Base-by-base conservation (phyloP, 2,329 filamentous ascomycete genomes). In the Aspergillus terreus region DNA sequence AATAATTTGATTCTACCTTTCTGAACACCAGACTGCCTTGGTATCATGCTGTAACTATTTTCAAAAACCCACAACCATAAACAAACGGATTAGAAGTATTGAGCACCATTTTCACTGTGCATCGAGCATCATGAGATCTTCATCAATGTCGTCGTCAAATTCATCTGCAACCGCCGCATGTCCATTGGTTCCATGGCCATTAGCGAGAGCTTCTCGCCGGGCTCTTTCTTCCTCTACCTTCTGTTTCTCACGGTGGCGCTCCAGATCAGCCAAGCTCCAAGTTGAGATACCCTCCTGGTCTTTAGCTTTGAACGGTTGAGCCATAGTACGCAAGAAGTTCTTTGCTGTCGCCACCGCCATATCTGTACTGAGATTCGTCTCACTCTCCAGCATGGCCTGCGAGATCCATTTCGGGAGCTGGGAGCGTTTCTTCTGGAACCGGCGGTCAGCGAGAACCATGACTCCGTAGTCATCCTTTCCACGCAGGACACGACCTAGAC, bases 391-490 rank as follows among this genome's bases (percentile, higher is more conserved):
- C 54, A 99, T 80, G 3, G 88, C 91, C 66, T 95, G 88, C 57
- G 86, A 88, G 65, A 99, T 99, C 94, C 94, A 99, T 68, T 96
- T 96, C 10, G 94, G 94, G 25, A 99, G 78, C 72, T 99, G 95
- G 3, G 73, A 79, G 35, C 91, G 81, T 74, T 97, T 97, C 76
- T 94, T 95, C 68, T 90, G 86, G 71, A 96, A 99, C 15, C 94
- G 84, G 40, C 90, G 86, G 70, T 99, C 94, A 2, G 95, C 94
- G 25, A 99, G 79, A 4, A 99, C 92, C 94, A 99, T 99, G 77
- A 99, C 90, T n/a, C 94, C 94, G 71, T 99, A 99, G 71, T 99
- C 94, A 67, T 99, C 95, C 71, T 99, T 99, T 21, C 94, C 94
- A 63, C 94, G 82, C 56, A 99, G 77, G 41, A 99, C 94, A 67